These are phyloP conservation scores for Eucalyptus regnans DNA, from an alignment of 345 rosid species.

Conservation along the genomic window DNA sequence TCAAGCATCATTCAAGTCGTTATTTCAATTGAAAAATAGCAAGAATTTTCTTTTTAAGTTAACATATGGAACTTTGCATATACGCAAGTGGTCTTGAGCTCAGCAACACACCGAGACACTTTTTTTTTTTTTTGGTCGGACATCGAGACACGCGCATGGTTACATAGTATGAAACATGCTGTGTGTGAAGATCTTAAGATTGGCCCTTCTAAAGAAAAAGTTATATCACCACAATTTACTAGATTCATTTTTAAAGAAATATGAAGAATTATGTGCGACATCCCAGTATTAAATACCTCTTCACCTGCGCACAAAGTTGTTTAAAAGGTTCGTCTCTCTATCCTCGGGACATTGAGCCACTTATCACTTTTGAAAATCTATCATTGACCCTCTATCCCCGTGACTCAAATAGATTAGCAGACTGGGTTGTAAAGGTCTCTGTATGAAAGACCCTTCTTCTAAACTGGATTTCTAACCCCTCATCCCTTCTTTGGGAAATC, in stretches of 20 bases:
- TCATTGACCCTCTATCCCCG: rapidly evolving
- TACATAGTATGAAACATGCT: neutral
- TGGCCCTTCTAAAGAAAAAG: neutral
- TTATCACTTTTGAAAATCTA: too few relatives aligned
- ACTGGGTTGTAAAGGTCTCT: neutral
- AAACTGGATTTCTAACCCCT: neutral
- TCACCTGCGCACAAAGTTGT: neutral
- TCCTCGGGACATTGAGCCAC: neutral
- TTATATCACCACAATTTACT: neutral
- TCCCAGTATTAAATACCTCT: neutral
- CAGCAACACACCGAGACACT: too few relatives aligned
- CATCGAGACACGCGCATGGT: neutral
- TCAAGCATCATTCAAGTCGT: too few relatives aligned
- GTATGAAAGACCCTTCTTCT: neutral
- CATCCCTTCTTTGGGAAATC: too few relatives aligned
- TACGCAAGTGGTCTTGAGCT: neutral
- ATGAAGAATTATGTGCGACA: neutral
- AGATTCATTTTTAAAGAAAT: neutral
- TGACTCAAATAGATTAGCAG: neutral
- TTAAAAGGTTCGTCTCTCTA: neutral
- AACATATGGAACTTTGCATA: neutral
- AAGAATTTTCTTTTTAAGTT: neutral
- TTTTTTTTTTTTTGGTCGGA: too few relatives aligned
- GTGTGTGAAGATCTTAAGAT: neutral
- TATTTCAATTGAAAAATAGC: neutral